A percentile compares a stretch with the other conserved stretches of the same genome.
Conservation (phyloP, 2,329 filamentous ascomycete species). For the Curvularia sp. region DNA sequence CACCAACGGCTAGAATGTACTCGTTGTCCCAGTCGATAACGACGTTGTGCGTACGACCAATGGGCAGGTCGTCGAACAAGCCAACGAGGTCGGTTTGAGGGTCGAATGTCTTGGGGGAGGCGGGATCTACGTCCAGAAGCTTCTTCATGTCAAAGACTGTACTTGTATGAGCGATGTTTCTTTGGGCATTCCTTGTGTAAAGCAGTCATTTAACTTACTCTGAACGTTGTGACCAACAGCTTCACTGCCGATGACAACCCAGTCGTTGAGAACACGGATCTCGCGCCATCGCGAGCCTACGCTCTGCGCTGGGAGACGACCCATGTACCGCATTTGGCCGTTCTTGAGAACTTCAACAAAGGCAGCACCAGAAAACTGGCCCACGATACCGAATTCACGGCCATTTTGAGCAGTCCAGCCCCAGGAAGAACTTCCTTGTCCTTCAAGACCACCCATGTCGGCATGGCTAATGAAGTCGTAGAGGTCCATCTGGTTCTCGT, state of each 20-base stretch:
- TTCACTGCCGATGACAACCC: slow-evolving; percentile 52
- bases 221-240: slow-evolving; percentile 64
- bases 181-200: slow-evolving; percentile 44
- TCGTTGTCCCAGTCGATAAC: slow-evolving; percentile 47
- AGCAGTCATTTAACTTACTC: slow-evolving; percentile 20
- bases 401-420: slow-evolving; percentile 61
- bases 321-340: slow-evolving; percentile 61
- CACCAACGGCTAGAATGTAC: slow-evolving; percentile 46
- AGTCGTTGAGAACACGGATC: slow-evolving; percentile 57
- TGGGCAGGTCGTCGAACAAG: slow-evolving; percentile 35
- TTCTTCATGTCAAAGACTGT: slow-evolving; percentile 56
- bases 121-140: slow-evolving; percentile 42
- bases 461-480: slow-evolving; percentile 64
- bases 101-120: slow-evolving; percentile 43
- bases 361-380: slow-evolving; percentile 61
- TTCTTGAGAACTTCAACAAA: slow-evolving; percentile 60
- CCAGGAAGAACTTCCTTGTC: slow-evolving; percentile 57
- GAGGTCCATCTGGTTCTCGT: slow-evolving; percentile 55
- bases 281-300: slow-evolving; percentile 60
- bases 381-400: slow-evolving; percentile 63
- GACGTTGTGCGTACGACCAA: slow-evolving; percentile 51
- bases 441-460: slow-evolving; percentile 58
- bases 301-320: slow-evolving; percentile 57
- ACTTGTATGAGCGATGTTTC: slow-evolving; percentile 34
- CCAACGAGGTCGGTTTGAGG: slow-evolving; percentile 40